Evolutionary conservation across 768 basidiomycete genomes (phyloP).

Genomic region (Pulveroboletus sp.): DNA sequence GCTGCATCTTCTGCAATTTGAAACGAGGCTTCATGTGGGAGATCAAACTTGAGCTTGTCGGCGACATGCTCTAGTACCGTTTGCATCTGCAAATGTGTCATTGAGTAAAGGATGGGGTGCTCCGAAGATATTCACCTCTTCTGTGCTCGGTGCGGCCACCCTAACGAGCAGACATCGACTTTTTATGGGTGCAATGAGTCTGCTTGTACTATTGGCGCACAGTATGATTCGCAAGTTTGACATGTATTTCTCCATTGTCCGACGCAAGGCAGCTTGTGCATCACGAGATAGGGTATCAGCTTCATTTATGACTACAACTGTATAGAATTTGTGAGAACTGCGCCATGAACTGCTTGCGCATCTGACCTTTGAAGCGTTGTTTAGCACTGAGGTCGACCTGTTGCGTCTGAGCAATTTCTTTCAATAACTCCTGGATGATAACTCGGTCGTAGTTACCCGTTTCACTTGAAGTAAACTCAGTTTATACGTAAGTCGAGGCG

Average conservation of each 20-base stretch:
- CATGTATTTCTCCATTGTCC: constrained; percentile 99
- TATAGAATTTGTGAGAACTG: background rate
- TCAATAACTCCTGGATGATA: constrained; percentile 94
- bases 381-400: constrained; percentile 95
- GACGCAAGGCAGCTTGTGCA: constrained; percentile 92
- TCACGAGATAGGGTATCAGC: constrained; percentile 93
- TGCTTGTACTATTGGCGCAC: constrained; percentile 92
- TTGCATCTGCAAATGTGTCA: constrained; percentile 55
- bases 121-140: constrained; percentile 52
- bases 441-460: constrained; percentile 93
- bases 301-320: constrained; percentile 98
- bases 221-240: constrained; percentile 94
- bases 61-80: constrained; percentile 76
- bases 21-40: constrained; percentile 72
- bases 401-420: constrained; percentile 98
- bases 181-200: constrained; percentile 94
- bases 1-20: constrained; percentile 76
- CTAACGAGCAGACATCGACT: constrained; percentile 92
- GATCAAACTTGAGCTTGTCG: constrained; percentile 68
- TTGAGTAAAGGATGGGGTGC: background rate
- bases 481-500: background rate
- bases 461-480: constrained; percentile 53
- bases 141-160: constrained; percentile 78
- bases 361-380: constrained; percentile 90
- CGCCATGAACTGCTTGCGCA: background rate